Base-by-base conservation (phyloP, 2,329 filamentous ascomycete genomes). In the Hymenoscyphus infarciens region DNA sequence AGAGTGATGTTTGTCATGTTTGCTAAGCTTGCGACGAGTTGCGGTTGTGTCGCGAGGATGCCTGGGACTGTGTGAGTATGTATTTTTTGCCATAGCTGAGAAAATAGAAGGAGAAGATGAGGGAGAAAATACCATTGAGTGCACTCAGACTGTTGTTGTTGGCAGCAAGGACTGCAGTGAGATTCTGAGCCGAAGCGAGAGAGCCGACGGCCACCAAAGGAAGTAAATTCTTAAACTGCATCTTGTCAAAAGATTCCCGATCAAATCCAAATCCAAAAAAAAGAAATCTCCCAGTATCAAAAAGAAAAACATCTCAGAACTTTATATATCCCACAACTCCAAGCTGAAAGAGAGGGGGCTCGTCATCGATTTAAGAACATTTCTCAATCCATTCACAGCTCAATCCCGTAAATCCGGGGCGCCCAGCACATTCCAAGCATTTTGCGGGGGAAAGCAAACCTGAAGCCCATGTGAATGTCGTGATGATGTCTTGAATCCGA, bases 1-100 rank as follows among this genome's bases (percentile, higher is more conserved):
- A 75, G 77, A n/a, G 85, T 87, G 64, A 87, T 77, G 69, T 86
- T 83, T 11, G 68, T 67, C 6, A 78, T 74, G 27, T 65, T 69
- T 38, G 68, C 69, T 27, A 85, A 72, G 5, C 73, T 60, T 11
- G 67, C 49, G n/a, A 78, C 63, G 19, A 82, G 67, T 3, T 70
- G 68, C 10, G 78, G 75, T 57, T 74, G 72, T 25, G 68, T 63
- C 15, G 66, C 59, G 33, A 83, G 72, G 60, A 81, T 72, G 6
- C 67, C 68, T 49, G 70, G 68, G 22, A 78, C 3, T 8, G n/a
- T 52, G 25, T 45, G 11, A 27, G 68, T 42, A 16, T 27, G 42
- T 33, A 11, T 39, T 58, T 19, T 25, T 2, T 35, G 11, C 7
- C 3, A 8, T 29, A 6, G 22, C 19, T 22, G 22, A 1, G 11